Percentiles rank a stretch among this genome's conserved stretches.
Evolutionary conservation across 2,329 filamentous ascomycete species (phyloP).

Genomic region (Neonectria coccinea): DNA sequence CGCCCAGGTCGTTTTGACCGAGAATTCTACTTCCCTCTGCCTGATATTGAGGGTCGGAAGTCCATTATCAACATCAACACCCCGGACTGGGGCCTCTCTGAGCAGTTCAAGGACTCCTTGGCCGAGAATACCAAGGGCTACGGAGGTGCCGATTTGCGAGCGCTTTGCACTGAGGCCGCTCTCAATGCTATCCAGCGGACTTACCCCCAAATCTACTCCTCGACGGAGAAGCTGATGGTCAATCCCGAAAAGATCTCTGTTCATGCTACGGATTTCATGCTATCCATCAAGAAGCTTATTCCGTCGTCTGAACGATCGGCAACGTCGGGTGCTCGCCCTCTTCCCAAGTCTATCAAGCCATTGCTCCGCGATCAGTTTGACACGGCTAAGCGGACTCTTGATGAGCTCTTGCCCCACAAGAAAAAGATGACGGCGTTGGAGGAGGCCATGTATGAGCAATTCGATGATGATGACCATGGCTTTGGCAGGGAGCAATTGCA

Average conservation of each 20-base stretch:
- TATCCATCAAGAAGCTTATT: conserved; percentile 95
- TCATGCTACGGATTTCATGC: conserved; percentile 94
- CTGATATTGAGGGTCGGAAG: conserved; percentile 81
- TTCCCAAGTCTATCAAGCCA: conserved; percentile 84
- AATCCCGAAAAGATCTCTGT: conserved; percentile 87
- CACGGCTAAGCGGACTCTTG: conserved; percentile 75
- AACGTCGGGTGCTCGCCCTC: conserved; percentile 82
- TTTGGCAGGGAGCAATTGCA: conserved; percentile 84
- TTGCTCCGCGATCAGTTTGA: conserved; percentile 79
- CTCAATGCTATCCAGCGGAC: conserved; percentile 95
- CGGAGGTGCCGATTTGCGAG: conserved; percentile 92
- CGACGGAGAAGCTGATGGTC: conserved; percentile 89
- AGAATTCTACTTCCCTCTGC: conserved; percentile 97
- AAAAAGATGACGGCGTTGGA: conserved; percentile 91
- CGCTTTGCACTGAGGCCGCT: conserved; percentile 94
- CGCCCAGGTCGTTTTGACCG: conserved; percentile 94
- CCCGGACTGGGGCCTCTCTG: conserved; percentile 87
- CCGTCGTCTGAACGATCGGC: conserved; percentile 94
- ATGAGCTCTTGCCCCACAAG: conserved; percentile 83
- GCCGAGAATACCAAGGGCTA: conserved; percentile 95
- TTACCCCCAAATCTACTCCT: conserved; percentile 95
- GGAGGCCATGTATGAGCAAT: conserved; percentile 91
- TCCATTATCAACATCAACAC: conserved; percentile 97
- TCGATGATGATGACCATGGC: conserved; percentile 82
- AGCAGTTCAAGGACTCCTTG: conserved; percentile 83